Conservation (phyloP, 2,329 filamentous ascomycete species). For the Aspergillus clavatus region DNA sequence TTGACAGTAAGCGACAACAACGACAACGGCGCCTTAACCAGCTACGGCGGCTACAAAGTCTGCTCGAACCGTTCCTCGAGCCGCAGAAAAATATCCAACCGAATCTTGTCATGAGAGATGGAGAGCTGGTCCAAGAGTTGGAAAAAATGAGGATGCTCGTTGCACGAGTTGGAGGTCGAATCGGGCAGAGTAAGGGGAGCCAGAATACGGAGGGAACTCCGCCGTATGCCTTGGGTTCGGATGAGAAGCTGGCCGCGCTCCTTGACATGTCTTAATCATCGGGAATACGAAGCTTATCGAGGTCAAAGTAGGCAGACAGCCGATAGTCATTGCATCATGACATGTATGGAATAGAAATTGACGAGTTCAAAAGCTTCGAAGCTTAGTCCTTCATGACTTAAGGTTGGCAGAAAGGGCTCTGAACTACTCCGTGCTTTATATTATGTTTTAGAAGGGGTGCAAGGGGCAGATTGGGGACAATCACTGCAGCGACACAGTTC, state of each 20-base stretch:
- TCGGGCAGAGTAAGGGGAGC: constrained; percentile 27
- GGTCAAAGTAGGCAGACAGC: not conserved
- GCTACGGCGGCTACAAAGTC: constrained; percentile 41
- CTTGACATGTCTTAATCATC: constrained; percentile 37
- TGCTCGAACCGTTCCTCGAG: constrained; percentile 48
- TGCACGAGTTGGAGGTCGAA: constrained; percentile 38
- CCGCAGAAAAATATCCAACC: constrained; percentile 50
- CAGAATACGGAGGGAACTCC: constrained; percentile 13
- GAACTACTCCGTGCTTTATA: no score
- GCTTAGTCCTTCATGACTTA: not conserved
- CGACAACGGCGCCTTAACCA: constrained; percentile 45
- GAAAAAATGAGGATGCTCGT: constrained; percentile 47
- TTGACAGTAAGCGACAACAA: constrained; percentile 43
- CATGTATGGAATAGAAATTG: not conserved
- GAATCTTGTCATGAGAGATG: constrained; percentile 50
- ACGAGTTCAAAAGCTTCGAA: not conserved
- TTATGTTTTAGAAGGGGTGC: constrained; percentile 11
- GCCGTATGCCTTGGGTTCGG: constrained; percentile 23
- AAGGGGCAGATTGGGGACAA: constrained; percentile 14
- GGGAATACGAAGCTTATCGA: no score
- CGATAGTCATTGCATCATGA: not conserved
- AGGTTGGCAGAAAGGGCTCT: no score
- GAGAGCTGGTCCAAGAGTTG: constrained; percentile 47
- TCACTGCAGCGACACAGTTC: constrained; percentile 10
- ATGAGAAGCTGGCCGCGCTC: constrained; percentile 34